Evolutionary conservation across 2,329 filamentous ascomycete genomes (phyloP).

Genomic region (Paraphaeosphaeria minitans): DNA sequence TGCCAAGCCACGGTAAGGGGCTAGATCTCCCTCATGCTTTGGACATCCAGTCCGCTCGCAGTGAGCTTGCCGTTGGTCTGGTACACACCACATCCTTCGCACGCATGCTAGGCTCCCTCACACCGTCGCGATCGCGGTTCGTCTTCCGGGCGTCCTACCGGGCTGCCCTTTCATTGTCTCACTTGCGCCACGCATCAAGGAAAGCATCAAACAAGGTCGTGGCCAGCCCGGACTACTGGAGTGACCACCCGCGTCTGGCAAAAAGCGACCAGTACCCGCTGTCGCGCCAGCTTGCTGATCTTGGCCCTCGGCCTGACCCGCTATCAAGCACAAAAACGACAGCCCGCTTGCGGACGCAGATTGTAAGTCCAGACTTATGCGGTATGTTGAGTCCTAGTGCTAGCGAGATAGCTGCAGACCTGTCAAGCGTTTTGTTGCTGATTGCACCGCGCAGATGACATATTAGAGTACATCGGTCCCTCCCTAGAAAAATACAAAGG

Average conservation of each 20-base stretch:
- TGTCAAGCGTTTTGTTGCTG: background rate
- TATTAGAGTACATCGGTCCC: slow-evolving; percentile 70
- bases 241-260: background rate
- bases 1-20: background rate
- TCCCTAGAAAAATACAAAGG: slow-evolving; percentile 72
- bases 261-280: background rate
- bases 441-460: slow-evolving; percentile 61
- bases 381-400: slow-evolving; percentile 43
- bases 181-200: background rate
- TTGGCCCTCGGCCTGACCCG: background rate
- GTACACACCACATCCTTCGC: background rate
- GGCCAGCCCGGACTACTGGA: background rate
- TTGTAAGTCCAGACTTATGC: slow-evolving; percentile 53
- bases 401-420: background rate
- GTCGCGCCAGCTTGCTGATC: background rate
- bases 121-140: background rate
- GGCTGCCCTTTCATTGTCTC: background rate
- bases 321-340: background rate
- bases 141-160: background rate
- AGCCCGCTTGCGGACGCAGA: slow-evolving; percentile 30
- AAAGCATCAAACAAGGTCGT: background rate
- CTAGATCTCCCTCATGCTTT: background rate
- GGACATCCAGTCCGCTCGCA: background rate
- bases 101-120: slow-evolving; percentile 1
- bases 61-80: background rate